These are phyloP conservation scores for Suillus discolor DNA, from an alignment of 768 basidiomycete species.

Conservation along the genomic window DNA sequence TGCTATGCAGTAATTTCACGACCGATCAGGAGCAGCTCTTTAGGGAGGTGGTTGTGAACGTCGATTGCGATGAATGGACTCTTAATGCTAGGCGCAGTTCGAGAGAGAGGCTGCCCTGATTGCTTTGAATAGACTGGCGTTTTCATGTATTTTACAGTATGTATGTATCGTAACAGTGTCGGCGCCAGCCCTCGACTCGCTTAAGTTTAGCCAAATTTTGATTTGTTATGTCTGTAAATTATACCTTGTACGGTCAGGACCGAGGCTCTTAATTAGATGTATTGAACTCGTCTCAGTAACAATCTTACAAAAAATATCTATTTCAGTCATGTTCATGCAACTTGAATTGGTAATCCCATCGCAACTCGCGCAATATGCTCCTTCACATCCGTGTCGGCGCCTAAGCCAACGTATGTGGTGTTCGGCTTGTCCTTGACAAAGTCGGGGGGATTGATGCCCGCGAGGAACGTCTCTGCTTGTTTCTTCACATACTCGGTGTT, in stretches of 20 bases:
- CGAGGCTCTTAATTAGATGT: too few species aligned
- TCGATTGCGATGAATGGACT: not conserved
- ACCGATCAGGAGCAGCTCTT: not conserved
- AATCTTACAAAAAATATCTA: not conserved
- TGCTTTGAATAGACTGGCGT: not conserved
- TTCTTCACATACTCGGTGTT: conserved; percentile 63
- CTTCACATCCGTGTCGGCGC: conserved; percentile 41
- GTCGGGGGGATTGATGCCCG: conserved; percentile 71
- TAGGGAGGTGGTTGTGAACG: not conserved
- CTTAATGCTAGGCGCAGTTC: not conserved
- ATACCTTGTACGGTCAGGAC: too few species aligned
- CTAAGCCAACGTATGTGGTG: conserved; percentile 40
- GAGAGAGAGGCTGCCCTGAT: not conserved
- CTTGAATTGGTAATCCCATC: conserved; percentile 44
- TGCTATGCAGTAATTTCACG: not conserved
- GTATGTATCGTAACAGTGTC: too few species aligned
- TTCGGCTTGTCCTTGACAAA: conserved; percentile 56
- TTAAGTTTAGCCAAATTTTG: too few species aligned
- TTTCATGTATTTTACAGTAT: not conserved
- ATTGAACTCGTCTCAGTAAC: not conserved
- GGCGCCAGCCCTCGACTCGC: too few species aligned
- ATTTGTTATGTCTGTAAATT: too few species aligned
- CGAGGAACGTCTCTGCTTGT: conserved; percentile 65
- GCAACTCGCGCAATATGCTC: conserved; percentile 37
- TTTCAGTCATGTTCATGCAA: not conserved